phyloP scores from a whole-genome alignment of 371 early-diverging fungal species.

The Apophysomyces variabilis region DNA sequence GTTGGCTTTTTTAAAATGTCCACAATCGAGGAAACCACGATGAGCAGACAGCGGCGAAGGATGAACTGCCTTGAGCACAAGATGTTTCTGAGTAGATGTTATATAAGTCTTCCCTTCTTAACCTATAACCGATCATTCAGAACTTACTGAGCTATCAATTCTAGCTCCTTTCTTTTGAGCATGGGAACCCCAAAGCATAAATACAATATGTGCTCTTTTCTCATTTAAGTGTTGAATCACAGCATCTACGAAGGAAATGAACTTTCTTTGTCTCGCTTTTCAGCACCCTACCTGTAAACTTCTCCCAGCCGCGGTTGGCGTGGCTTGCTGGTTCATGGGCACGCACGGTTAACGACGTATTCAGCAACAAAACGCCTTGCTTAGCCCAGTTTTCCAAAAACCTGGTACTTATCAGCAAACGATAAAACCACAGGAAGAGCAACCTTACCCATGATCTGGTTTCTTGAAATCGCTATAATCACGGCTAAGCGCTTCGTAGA shows the following conservation, averaged over 20 bases:
- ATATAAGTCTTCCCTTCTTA: not conserved
- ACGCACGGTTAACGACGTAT: slow-evolving; percentile 93
- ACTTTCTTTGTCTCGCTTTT: not conserved
- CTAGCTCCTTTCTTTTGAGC: slow-evolving; percentile 80
- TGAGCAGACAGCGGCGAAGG: slow-evolving; percentile 95
- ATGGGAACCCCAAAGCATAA: slow-evolving; percentile 97
- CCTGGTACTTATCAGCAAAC: not conserved
- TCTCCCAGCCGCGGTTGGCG: slow-evolving; percentile 89
- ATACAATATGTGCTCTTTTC: slow-evolving; percentile 75
- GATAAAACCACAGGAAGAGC: not conserved
- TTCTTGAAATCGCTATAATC: slow-evolving; percentile 71
- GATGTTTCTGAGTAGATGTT: slow-evolving; percentile 68
- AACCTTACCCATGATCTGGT: slow-evolving; percentile 63
- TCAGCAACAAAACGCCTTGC: slow-evolving; percentile 96
- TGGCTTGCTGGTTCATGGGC: slow-evolving; percentile 88
- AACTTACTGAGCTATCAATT: slow-evolving; percentile 59
- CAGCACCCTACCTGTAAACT: slow-evolving; percentile 72
- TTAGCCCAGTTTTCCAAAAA: slow-evolving; percentile 73
- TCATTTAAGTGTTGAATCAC: slow-evolving; percentile 79
- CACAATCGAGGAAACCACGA: slow-evolving; percentile 88
- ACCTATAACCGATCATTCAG: not conserved
- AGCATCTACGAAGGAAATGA: slow-evolving; percentile 54
- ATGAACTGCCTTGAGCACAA: slow-evolving; percentile 89
- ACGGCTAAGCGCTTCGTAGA: slow-evolving; percentile 82
- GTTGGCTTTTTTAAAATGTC: slow-evolving; percentile 95